Evolutionary conservation across 2,329 filamentous ascomycete genomes (phyloP), one percentile per base, ranked within the genome.

Genomic region (Cryphonectria naterciae): DNA sequence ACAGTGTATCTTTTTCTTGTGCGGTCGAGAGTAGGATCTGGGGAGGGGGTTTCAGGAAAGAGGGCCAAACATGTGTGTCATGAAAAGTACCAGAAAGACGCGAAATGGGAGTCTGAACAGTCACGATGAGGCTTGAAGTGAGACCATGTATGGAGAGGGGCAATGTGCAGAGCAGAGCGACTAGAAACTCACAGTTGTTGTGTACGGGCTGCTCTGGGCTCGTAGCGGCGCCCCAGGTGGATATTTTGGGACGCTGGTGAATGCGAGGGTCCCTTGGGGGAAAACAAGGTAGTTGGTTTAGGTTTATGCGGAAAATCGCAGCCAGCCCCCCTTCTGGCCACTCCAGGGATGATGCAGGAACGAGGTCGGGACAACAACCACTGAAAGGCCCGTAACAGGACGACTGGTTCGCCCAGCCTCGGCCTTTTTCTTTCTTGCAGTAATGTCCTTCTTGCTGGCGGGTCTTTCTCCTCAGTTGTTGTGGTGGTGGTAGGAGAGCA

Each of bases 281-380:
- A 62, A 67, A 64, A 7, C 46, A 39, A 52, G 68, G 63, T 35
- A 22, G 56, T 64, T 64, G 65, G 62, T 65, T 68, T 64, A 66
- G 68, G 52, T 52, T 65, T 43, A 65, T 60, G 64, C 58, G 52
- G 67, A 43, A 43, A 63, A n/a, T 39, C 49, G 64, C 56, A 41
- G 70, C 68, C 66, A 68, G 35, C 64, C 62, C 46, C 65, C 65
- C 46, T 65, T 65, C 37, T 17, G 46, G 43, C 32, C 35, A 19
- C 32, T 61, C 64, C 70, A 67, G 65, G 70, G 70, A 72, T 72
- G 65, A 70, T 72, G 70, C 70, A 70, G 65, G 70, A 56, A 62
- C 54, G 35, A 67, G 52, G 60, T 52, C 65, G 37, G 8, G 49
- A 66, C 46, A 65, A 61, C 63, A 64, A 52, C 70, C 70, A 72